Evolutionary conservation across 2,329 filamentous ascomycete genomes (phyloP).

Genomic region (Monilinia laxa): DNA sequence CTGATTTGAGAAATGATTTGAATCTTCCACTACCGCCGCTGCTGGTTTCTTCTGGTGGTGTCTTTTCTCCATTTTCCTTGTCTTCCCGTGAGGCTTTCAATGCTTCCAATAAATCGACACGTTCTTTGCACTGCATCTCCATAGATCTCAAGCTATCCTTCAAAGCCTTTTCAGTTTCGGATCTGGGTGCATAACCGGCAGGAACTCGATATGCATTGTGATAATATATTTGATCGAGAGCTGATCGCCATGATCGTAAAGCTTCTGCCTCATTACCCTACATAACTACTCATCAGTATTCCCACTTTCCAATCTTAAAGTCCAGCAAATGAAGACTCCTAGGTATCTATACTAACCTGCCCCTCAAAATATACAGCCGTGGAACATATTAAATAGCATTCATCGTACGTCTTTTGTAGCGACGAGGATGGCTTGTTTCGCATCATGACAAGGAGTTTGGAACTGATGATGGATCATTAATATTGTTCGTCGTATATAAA

Average conservation of each 20-base stretch:
- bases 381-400: slow-evolving; percentile 91
- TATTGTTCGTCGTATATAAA: not conserved
- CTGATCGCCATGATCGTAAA: slow-evolving; percentile 83
- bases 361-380: slow-evolving; percentile 95
- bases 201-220: slow-evolving; percentile 76
- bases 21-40: slow-evolving; percentile 49
- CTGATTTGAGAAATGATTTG: slow-evolving; percentile 19
- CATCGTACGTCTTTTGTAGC: slow-evolving; percentile 96
- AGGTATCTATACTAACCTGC: slow-evolving; percentile 57
- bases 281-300: not conserved
- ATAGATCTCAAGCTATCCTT: slow-evolving; percentile 78
- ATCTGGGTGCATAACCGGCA: slow-evolving; percentile 66
- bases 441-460: slow-evolving; percentile 41
- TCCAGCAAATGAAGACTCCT: not conserved
- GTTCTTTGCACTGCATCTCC: slow-evolving; percentile 89
- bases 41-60: slow-evolving; percentile 77
- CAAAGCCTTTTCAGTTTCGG: slow-evolving; percentile 80
- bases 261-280: slow-evolving; percentile 92
- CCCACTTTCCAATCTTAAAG: not conserved
- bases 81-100: slow-evolving; percentile 64
- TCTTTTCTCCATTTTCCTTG: slow-evolving; percentile 67
- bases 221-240: slow-evolving; percentile 84
- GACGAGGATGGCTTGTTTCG: slow-evolving; percentile 64
- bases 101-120: slow-evolving; percentile 83
- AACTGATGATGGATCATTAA: slow-evolving; percentile 6